phyloP scores from a whole-genome alignment of 2,329 filamentous ascomycete species.

The Helotiales sp. region DNA sequence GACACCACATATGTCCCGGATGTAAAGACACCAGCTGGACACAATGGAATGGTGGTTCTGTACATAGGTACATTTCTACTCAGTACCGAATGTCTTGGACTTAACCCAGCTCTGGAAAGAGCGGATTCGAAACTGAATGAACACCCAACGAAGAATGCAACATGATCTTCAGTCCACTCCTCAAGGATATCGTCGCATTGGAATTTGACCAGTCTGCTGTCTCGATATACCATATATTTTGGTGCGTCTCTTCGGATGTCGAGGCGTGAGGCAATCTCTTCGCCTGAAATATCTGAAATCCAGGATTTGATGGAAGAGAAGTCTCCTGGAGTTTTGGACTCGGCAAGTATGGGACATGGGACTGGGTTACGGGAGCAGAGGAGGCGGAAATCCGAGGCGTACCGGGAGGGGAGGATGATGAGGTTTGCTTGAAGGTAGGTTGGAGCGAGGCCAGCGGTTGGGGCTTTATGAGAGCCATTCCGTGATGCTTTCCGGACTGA shows the following conservation, averaged over 20 bases:
- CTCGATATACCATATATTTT: slow-evolving; percentile 57
- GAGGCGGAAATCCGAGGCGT: slow-evolving; percentile 57
- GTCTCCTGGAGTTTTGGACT: slow-evolving; percentile 46
- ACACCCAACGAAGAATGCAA: slow-evolving; percentile 64
- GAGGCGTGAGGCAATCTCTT: slow-evolving; percentile 41
- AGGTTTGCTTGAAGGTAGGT: slow-evolving; percentile 62
- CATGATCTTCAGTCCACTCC: slow-evolving; percentile 58
- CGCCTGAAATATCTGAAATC: slow-evolving; percentile 32
- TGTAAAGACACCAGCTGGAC: slow-evolving; percentile 58
- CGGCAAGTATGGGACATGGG: slow-evolving; percentile 59
- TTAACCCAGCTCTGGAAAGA: slow-evolving; percentile 49
- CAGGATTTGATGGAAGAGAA: slow-evolving; percentile 42
- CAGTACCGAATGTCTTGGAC: slow-evolving; percentile 49
- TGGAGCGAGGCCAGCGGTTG: slow-evolving; percentile 56
- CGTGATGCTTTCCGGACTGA: slow-evolving; percentile 20
- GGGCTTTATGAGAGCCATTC: slow-evolving; percentile 10
- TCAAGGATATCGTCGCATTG: slow-evolving; percentile 44
- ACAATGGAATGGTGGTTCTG: slow-evolving; percentile 54
- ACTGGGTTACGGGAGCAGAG: slow-evolving; percentile 63
- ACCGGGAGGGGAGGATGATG: slow-evolving; percentile 55
- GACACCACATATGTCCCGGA: slow-evolving; percentile 58
- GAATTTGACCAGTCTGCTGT: slow-evolving; percentile 42
- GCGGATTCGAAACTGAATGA: slow-evolving; percentile 64
- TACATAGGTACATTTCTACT: slow-evolving; percentile 62
- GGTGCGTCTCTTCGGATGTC: slow-evolving; percentile 61